Percentiles rank a stretch among this genome's conserved stretches.
phyloP scores from a whole-genome alignment of 768 basidiomycete genomes.

The Floccularia luteovirens region DNA sequence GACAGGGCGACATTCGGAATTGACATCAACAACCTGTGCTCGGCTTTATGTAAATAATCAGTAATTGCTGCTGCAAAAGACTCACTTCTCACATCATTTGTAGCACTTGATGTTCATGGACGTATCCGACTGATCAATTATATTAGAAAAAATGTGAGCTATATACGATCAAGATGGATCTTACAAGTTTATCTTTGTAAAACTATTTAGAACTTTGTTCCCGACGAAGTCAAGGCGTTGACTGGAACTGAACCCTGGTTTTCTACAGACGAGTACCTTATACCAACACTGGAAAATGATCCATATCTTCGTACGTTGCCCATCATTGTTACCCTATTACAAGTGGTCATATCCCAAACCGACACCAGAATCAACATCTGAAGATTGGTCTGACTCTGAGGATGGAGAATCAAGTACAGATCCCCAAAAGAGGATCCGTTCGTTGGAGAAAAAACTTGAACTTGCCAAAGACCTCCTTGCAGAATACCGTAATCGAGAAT shows the following conservation, averaged over 20 bases:
- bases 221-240: constrained; percentile 35
- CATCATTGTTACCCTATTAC: background rate
- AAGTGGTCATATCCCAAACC: constrained; percentile 1
- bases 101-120: constrained; percentile 74
- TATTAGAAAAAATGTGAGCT: constrained; percentile 65
- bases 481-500: constrained; percentile 52
- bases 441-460: constrained; percentile 56
- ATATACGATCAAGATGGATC: background rate
- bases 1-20: constrained; percentile 58
- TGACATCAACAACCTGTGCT: constrained; percentile 45
- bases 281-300: constrained; percentile 80
- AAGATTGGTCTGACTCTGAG: constrained; percentile 76
- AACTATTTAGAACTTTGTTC: constrained; percentile 40
- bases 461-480: constrained; percentile 50
- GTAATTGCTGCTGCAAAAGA: background rate
- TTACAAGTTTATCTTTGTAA: constrained; percentile 6
- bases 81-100: background rate
- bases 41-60: constrained; percentile 43
- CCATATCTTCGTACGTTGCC: constrained; percentile 72
- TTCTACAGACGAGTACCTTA: constrained; percentile 70
- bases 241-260: constrained; percentile 59
- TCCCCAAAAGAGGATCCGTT: constrained; percentile 37
- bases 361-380: constrained; percentile 52
- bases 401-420: constrained; percentile 36
- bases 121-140: constrained; percentile 82